Conservation (phyloP, 2,329 filamentous ascomycete species). For the Penicillium decumbens region DNA sequence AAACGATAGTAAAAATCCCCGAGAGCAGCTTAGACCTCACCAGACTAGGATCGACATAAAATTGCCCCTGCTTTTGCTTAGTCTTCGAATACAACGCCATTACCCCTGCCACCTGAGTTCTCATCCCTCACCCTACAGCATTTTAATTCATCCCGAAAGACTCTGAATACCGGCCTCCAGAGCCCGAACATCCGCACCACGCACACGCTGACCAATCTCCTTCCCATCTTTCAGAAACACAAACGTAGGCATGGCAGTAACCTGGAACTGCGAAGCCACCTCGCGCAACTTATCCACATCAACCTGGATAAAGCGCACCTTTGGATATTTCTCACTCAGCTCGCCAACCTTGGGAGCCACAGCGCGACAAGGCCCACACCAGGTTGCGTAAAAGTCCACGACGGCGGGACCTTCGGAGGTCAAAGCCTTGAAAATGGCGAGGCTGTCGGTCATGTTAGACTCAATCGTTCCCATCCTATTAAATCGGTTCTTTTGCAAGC, state of each 20-base stretch:
- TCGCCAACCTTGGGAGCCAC: constrained; percentile 51
- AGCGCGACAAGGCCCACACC: constrained; percentile 56
- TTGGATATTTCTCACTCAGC: constrained; percentile 48
- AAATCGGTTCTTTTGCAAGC: no score
- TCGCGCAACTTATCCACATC: constrained; percentile 52
- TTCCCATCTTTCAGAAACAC: constrained; percentile 40
- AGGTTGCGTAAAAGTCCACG: constrained; percentile 53
- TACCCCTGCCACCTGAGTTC: not conserved
- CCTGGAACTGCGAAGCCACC: constrained; percentile 48
- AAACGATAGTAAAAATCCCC: no score
- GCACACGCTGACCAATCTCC: constrained; percentile 26
- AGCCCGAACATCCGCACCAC: constrained; percentile 28
- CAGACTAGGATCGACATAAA: no score
- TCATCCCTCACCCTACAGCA: not conserved
- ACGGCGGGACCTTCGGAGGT: constrained; percentile 50
- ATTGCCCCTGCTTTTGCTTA: not conserved
- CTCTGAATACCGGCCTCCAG: constrained; percentile 27
- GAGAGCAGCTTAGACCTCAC: no score
- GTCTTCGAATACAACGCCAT: not conserved
- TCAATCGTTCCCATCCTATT: not conserved
- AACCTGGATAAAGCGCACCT: constrained; percentile 52
- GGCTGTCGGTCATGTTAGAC: constrained; percentile 43
- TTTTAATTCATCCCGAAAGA: constrained; percentile 11
- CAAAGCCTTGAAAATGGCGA: constrained; percentile 55
- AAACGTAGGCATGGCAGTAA: constrained; percentile 47